phyloP scores from a whole-genome alignment of 108 stramenopile genomes.

The Skeletonema tropicum region DNA sequence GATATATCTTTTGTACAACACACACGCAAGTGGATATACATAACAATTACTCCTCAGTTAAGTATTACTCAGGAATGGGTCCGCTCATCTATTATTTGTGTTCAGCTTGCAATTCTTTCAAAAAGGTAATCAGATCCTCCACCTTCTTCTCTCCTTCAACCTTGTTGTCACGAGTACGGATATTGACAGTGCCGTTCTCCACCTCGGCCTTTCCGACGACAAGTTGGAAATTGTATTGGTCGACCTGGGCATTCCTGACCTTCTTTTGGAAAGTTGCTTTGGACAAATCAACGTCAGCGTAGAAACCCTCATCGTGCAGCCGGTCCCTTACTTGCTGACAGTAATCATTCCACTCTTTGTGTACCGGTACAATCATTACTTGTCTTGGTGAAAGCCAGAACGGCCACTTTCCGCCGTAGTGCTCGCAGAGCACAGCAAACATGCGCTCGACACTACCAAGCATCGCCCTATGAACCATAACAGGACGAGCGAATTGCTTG shows the following conservation, averaged over 20 bases:
- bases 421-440: constrained; percentile 99
- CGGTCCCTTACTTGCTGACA: constrained; percentile 80
- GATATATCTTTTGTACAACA: not conserved
- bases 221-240: constrained; percentile 98
- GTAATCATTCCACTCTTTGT: constrained; percentile 84
- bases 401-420: constrained; percentile 99
- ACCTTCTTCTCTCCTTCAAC: constrained; percentile 92
- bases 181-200: constrained; percentile 87
- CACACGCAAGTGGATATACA: too few relatives aligned
- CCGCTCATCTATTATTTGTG: not conserved
- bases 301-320: constrained; percentile 92
- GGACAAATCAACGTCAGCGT: constrained; percentile 92
- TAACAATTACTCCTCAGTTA: not conserved
- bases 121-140: constrained; percentile 78
- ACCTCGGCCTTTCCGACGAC: constrained; percentile 96
- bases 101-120: constrained; percentile 63
- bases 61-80: not conserved
- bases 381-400: constrained; percentile 99
- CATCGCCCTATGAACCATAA: constrained; percentile 99
- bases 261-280: constrained; percentile 98
- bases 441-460: constrained; percentile 99
- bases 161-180: constrained; percentile 92
- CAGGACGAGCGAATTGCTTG: constrained; percentile 89
- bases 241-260: constrained; percentile 95
- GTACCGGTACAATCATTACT: constrained; percentile 96